These are phyloP conservation scores for Hygrophorus russula DNA, from an alignment of 768 basidiomycete species.

Conservation along the genomic window DNA sequence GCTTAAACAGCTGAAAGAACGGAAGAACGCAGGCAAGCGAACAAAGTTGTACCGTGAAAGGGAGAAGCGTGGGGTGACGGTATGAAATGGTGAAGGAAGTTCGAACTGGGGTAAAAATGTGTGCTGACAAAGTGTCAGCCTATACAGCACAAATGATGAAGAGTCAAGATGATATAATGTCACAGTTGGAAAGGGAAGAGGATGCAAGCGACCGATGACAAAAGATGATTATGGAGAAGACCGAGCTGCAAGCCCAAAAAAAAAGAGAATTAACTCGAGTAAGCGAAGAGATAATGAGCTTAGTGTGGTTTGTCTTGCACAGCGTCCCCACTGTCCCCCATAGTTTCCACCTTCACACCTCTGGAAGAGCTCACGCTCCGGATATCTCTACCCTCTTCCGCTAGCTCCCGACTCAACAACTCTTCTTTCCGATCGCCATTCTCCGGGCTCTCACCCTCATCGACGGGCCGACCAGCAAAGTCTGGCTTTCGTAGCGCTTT, in stretches of 20 bases:
- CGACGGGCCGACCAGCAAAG: constrained; percentile 58
- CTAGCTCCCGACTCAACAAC: constrained; percentile 62
- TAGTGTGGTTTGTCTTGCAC: constrained; percentile 24
- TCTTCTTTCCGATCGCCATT: constrained; percentile 24
- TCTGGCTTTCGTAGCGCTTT: constrained; percentile 83
- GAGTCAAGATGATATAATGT: constrained; percentile 3
- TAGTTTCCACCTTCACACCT: constrained; percentile 68
- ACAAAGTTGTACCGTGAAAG: constrained; percentile 1
- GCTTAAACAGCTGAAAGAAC: constrained; percentile 3
- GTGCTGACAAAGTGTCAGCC: not conserved
- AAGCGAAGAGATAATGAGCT: constrained; percentile 9
- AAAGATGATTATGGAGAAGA: constrained; percentile 5
- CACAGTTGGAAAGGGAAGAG: not conserved
- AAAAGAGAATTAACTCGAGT: constrained; percentile 8
- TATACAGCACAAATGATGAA: not conserved
- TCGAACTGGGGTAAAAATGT: not conserved
- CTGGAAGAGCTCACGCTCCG: constrained; percentile 73
- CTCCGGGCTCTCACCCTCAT: constrained; percentile 62
- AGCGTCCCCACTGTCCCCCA: constrained; percentile 42
- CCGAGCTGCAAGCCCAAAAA: constrained; percentile 14
- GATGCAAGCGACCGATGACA: not conserved
- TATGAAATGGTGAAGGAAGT: constrained; percentile 1
- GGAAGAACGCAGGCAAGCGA: constrained; percentile 6
- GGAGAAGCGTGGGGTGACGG: constrained; percentile 4
- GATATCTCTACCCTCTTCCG: constrained; percentile 85